Percentiles rank a stretch among this genome's conserved stretches.
phyloP scores from a whole-genome alignment of 2,329 filamentous ascomycete species.

The Xylariaceae sp. region DNA sequence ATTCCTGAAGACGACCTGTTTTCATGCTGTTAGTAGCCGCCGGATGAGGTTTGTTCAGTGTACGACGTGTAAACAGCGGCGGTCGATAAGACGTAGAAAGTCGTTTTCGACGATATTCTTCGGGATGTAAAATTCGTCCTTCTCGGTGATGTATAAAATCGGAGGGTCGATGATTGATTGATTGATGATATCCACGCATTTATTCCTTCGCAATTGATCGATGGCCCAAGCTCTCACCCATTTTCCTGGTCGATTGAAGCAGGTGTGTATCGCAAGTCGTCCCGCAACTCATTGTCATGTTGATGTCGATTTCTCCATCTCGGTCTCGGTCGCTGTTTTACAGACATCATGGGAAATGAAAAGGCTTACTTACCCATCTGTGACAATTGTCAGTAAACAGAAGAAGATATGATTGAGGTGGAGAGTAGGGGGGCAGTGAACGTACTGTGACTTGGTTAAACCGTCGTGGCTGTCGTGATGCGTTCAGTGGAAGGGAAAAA shows the following conservation, averaged over 20 bases:
- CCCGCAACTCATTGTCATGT: too few relatives aligned
- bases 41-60: slow-evolving; percentile 9
- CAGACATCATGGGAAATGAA: slow-evolving; percentile 21
- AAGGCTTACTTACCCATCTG: slow-evolving; percentile 30
- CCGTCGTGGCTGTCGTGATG: slow-evolving; percentile 42
- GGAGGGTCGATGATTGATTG: too few relatives aligned
- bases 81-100: not conserved
- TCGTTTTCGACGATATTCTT: too few relatives aligned
- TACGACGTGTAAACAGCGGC: not conserved
- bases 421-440: too few relatives aligned
- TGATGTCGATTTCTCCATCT: too few relatives aligned
- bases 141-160: too few relatives aligned
- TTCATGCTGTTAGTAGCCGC: slow-evolving; percentile 32
- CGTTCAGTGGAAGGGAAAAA: slow-evolving; percentile 24
- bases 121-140: too few relatives aligned
- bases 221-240: too few relatives aligned
- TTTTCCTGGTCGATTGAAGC: too few relatives aligned
- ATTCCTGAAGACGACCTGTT: slow-evolving; percentile 98
- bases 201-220: too few relatives aligned
- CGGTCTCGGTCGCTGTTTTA: slow-evolving; percentile 6
- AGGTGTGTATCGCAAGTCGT: too few relatives aligned
- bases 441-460: slow-evolving; percentile 45
- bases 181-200: too few relatives aligned
- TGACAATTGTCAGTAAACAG: slow-evolving; percentile 20
- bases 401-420: slow-evolving; percentile 8